Evolutionary conservation across 495 filamentous ascomycete species (phyloP), one percentile per base, ranked within the genome.

Genomic region (Cairneyella variabilis): DNA sequence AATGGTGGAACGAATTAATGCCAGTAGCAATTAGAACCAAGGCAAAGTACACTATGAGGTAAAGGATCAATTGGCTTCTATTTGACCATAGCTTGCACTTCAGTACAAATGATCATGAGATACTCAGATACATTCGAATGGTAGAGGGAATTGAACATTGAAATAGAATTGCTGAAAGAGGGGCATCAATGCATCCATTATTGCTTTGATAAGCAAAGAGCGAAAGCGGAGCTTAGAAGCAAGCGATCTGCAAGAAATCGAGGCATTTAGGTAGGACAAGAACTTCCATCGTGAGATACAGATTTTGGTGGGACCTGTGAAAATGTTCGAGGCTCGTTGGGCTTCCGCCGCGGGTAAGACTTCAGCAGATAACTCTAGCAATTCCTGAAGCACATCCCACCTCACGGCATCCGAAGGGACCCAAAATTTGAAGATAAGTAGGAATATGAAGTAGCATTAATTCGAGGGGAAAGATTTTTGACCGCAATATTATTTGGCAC

Each of bases 1-100:
- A 26, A 53, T 27, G 36, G n/a, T 38, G 40, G 23, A 43, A 43
- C 38, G 36, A 53, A 53, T 53, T 17, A 37, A 53, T 34, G 50
- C 43, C 39, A 34, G 34, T 53, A 53, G 50, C 38, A 53, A n/a
- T n/a, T n/a, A n/a, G n/a, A n/a, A n/a, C n/a, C n/a, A n/a, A n/a
- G n/a, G n/a, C n/a, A n/a, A n/a, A n/a, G n/a, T n/a, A n/a, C n/a
- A n/a, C n/a, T n/a, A n/a, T n/a, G n/a, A n/a, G n/a, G n/a, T n/a
- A n/a, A n/a, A n/a, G n/a, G n/a, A n/a, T n/a, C n/a, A n/a, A n/a
- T n/a, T n/a, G n/a, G n/a, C n/a, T n/a, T n/a, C n/a, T n/a, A n/a
- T n/a, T n/a, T n/a, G n/a, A n/a, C n/a, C n/a, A n/a, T n/a, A n/a
- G n/a, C n/a, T n/a, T n/a, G n/a, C n/a, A n/a, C n/a, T n/a, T n/a